Conservation (phyloP, 78 protist species). For the Tieghemostelium lacteum region DNA sequence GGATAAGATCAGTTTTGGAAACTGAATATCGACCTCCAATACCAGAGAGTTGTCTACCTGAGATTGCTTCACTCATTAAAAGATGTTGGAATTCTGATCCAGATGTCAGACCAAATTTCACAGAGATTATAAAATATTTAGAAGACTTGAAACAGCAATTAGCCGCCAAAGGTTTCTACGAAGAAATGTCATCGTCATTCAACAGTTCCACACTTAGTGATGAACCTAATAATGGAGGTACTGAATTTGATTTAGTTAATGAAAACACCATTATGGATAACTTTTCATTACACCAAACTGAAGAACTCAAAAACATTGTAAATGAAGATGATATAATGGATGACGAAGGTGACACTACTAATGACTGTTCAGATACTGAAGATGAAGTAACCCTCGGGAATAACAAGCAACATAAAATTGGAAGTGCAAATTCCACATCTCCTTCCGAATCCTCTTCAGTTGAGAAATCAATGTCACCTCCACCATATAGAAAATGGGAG, state of each 20-base stretch:
- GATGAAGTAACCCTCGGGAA: not conserved
- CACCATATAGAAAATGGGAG: conserved; percentile 1
- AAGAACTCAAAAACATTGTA: conserved; percentile 16
- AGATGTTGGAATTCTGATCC: conserved; percentile 40
- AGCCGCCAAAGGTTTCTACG: conserved; percentile 19
- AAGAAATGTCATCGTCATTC: conserved; percentile 11
- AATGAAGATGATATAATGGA: not conserved
- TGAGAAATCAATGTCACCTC: not conserved
- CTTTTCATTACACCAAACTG: conserved; percentile 27
- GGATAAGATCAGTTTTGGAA: conserved; percentile 46
- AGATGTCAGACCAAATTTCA: conserved; percentile 18
- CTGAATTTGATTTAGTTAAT: too few relatives aligned
- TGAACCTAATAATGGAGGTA: too few relatives aligned
- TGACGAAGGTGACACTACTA: not conserved
- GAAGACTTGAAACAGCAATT: not conserved
- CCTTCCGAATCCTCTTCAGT: not conserved
- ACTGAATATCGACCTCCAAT: conserved; percentile 31
- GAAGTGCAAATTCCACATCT: conserved; percentile 21
- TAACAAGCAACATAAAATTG: not conserved
- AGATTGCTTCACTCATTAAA: not conserved
- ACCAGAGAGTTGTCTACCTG: conserved; percentile 42
- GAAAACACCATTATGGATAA: conserved; percentile 15
- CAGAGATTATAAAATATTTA: not conserved
- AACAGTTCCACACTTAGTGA: too few relatives aligned
- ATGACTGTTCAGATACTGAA: not conserved